phyloP scores from a whole-genome alignment of 768 basidiomycete species.

The Rhodosporidiobolus sp. region DNA sequence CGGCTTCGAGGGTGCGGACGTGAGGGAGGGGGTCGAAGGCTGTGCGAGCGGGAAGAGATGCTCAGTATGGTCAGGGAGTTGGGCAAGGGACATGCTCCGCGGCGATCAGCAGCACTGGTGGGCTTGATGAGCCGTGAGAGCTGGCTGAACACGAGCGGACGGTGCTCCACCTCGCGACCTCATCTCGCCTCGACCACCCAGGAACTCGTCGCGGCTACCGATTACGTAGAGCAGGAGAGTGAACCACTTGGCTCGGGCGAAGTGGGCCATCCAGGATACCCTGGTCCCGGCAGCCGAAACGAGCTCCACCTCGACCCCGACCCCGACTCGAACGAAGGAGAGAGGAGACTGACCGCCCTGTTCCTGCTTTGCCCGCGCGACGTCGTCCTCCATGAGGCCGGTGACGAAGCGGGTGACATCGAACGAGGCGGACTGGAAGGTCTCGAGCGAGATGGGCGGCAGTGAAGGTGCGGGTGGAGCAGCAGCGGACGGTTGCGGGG shows the following conservation, averaged over 20 bases:
- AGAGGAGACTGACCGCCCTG: constrained; percentile 17
- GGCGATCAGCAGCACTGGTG: background rate
- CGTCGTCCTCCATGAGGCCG: constrained; percentile 34
- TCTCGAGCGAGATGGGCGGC: constrained; percentile 33
- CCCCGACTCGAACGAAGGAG: background rate
- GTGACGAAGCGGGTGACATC: constrained; percentile 39
- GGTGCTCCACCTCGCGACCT: constrained; percentile 7
- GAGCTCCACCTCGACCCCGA: background rate
- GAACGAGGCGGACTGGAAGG: constrained; percentile 39
- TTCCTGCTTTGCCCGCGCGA: constrained; percentile 9
- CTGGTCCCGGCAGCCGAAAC: too few species aligned
- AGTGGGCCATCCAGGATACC: too few species aligned
- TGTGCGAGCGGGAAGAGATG: background rate
- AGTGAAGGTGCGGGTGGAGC: background rate
- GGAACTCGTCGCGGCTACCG: too few species aligned
- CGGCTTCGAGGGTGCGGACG: constrained; percentile 83
- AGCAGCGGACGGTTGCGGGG: too few species aligned
- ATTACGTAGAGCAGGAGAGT: too few species aligned
- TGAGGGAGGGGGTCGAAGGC: constrained; percentile 49
- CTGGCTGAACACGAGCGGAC: too few species aligned
- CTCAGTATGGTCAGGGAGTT: background rate
- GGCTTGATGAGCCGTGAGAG: background rate
- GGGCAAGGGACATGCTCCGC: background rate
- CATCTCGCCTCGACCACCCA: too few species aligned
- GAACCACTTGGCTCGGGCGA: too few species aligned